Base-by-base conservation (phyloP, 768 basidiomycete species). In the Kwoniella sp. region DNA sequence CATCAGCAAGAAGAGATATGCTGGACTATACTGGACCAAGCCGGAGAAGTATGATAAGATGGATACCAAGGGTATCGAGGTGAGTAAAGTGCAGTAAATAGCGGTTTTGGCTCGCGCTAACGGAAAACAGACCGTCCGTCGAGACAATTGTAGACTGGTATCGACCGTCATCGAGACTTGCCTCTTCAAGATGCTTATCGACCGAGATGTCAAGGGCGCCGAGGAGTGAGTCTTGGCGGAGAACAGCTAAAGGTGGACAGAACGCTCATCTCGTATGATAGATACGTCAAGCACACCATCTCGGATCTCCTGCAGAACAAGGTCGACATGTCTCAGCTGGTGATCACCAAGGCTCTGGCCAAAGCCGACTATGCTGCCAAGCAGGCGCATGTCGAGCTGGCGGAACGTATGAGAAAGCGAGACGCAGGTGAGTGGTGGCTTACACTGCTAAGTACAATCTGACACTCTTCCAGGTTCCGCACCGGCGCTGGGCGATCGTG, bases 41-140 rank as follows among this genome's bases (percentile, higher is more conserved):
- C 78, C 85, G 11, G 92, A 96, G 34, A 95, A 90, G 70, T 93
- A 88, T 63, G 95, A 99, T 75, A 98, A 98, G 77, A 98, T 98
- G 95, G 95, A 99, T 63, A 87, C 93, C 1, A 99, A 99, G 77
- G 95, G 95, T 68, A 98, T 99, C 52, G 95, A 99, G 82, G 92
- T 90, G 48, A 47, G 54, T 31, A n/a, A n/a, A n/a, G n/a, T n/a
- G n/a, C n/a, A n/a, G n/a, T n/a, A n/a, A n/a, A n/a, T 25, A 9
- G 8, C n/a, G n/a, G n/a, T n/a, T 9, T 15, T 33, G n/a, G 12
- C 6, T 3, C n/a, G 11, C n/a, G n/a, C n/a, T n/a, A n/a, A n/a
- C n/a, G n/a, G n/a, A n/a, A n/a, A n/a, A 8, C 57, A 98, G 92
- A 98, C 95, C 36, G 95, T 99, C 40, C 85, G 95, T 61, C 82